These are phyloP conservation scores for Sporothrix inflata DNA, from an alignment of 2,329 filamentous ascomycete species.

Conservation along the genomic window DNA sequence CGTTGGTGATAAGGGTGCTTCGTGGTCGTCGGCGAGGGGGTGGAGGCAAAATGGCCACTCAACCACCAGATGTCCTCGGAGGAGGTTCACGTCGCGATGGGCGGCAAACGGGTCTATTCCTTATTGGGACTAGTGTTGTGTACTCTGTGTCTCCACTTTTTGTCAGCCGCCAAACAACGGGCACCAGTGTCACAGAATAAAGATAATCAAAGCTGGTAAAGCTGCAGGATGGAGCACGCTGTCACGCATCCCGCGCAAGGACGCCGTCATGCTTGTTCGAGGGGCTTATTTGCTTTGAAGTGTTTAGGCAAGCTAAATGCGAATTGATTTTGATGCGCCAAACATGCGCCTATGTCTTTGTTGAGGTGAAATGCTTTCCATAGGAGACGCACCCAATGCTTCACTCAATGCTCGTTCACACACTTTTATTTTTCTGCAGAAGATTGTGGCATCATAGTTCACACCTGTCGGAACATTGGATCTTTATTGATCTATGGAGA, in stretches of 20 bases:
- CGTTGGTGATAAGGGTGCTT: conserved; percentile 19
- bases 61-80: conserved; percentile 24
- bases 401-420: neutral
- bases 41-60: conserved; percentile 28
- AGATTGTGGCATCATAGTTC: neutral
- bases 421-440: neutral
- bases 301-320: neutral
- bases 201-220: neutral
- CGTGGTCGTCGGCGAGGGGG: neutral
- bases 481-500: neutral
- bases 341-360: neutral
- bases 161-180: conserved; percentile 33
- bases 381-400: no score
- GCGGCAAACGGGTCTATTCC: conserved; percentile 24
- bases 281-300: neutral
- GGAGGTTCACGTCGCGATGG: conserved; percentile 36
- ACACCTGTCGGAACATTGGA: neutral
- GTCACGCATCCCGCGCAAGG: neutral
- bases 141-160: conserved; percentile 27
- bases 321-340: neutral
- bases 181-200: conserved; percentile 5
- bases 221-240: conserved; percentile 3
- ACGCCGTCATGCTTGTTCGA: neutral
- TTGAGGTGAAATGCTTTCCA: neutral
- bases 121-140: conserved; percentile 4